phyloP scores from a whole-genome alignment of 129 eudicot species.

The Helianthus tuberosus region DNA sequence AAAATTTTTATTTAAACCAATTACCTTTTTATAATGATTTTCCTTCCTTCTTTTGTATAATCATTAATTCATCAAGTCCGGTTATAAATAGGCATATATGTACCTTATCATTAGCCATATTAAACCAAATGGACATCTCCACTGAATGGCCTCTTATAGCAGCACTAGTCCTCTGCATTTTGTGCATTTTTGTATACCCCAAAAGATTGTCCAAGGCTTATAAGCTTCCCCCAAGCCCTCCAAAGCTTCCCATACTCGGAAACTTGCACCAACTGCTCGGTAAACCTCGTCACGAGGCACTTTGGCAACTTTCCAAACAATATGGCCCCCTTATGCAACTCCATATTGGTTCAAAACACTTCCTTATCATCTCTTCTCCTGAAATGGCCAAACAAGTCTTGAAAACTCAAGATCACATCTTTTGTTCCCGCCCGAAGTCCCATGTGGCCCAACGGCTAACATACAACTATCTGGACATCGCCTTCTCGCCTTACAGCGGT shows the following conservation, averaged over 20 bases:
- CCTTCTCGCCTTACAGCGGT: slow-evolving; percentile 20
- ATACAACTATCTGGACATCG: slow-evolving; percentile 24
- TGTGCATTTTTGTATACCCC: not conserved
- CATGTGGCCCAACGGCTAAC: slow-evolving; percentile 15
- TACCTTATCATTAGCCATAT: too few species aligned
- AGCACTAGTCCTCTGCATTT: not conserved
- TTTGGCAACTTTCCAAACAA: slow-evolving; percentile 25
- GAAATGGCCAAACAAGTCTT: slow-evolving; percentile 35
- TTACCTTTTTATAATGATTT: too few species aligned
- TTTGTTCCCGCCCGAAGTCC: slow-evolving; percentile 13
- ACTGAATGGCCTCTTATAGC: not conserved
- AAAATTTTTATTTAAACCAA: too few species aligned
- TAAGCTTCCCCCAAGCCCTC: slow-evolving; percentile 28
- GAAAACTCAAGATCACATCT: slow-evolving; percentile 31
- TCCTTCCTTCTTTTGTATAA: too few species aligned
- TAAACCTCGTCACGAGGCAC: slow-evolving; percentile 16
- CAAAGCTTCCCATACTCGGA: slow-evolving; percentile 23
- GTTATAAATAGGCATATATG: too few species aligned
- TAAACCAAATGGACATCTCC: not conserved
- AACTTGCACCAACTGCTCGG: slow-evolving; percentile 23
- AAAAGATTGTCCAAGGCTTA: not conserved
- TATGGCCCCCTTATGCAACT: slow-evolving; percentile 25
- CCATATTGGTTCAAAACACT: slow-evolving; percentile 19
- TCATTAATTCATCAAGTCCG: too few species aligned
- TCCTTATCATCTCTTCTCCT: slow-evolving; percentile 21